Conservation (phyloP, 352 stramenopile species). For the Phytophthora litchii region DNA sequence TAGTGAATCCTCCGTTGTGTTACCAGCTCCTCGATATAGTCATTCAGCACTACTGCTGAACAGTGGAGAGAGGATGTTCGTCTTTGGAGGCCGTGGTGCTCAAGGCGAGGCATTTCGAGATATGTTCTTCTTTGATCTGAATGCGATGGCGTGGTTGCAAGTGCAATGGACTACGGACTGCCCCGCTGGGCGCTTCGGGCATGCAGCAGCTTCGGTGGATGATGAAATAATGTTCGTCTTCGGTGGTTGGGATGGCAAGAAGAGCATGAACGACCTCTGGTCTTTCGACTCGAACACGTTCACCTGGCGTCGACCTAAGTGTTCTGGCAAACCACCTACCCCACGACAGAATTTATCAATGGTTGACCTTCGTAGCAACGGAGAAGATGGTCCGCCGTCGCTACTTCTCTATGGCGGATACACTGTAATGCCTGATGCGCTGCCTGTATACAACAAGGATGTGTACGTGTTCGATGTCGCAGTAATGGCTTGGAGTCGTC, state of each 20-base stretch:
- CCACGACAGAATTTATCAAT: constrained; percentile 82
- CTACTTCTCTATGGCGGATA: constrained; percentile 87
- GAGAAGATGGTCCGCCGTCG: constrained; percentile 15
- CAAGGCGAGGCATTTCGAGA: constrained; percentile 73
- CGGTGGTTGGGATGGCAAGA: constrained; percentile 86
- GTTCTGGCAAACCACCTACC: constrained; percentile 62
- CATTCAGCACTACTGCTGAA: constrained; percentile 84
- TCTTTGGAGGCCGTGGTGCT: constrained; percentile 72
- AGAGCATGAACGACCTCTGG: constrained; percentile 82
- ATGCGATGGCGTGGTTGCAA: constrained; percentile 80
- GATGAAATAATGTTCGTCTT: constrained; percentile 86
- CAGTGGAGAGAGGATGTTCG: constrained; percentile 67
- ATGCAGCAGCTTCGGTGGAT: constrained; percentile 64
- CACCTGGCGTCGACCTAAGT: constrained; percentile 77
- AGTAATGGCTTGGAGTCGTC: constrained; percentile 64
- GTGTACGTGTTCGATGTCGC: constrained; percentile 70
- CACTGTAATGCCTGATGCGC: constrained; percentile 43
- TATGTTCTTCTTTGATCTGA: constrained; percentile 90
- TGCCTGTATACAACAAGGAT: constrained; percentile 81
- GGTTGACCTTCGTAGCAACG: constrained; percentile 18
- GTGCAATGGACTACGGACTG: constrained; percentile 88
- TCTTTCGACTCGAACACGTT: constrained; percentile 70
- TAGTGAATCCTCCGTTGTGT: constrained; percentile 33
- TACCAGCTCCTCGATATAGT: constrained; percentile 83
- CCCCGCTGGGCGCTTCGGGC: constrained; percentile 75